Conservation (phyloP, 805 yeast species). For the Starmerella floricola region DNA sequence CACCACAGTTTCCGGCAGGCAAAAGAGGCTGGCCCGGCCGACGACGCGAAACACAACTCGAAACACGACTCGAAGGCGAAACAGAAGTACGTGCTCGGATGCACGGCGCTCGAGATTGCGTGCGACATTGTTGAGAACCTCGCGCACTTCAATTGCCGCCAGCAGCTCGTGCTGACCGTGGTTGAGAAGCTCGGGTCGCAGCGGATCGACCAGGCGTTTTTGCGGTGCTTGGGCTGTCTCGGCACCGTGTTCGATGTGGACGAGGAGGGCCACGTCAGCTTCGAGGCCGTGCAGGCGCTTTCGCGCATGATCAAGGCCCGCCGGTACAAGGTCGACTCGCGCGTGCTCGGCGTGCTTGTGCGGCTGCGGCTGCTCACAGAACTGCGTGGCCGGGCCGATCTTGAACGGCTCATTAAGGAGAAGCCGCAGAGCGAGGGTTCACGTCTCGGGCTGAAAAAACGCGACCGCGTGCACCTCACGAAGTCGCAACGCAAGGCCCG, state of each 20-base stretch:
- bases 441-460: constrained; percentile 52
- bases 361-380: constrained; percentile 40
- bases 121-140: constrained; percentile 61
- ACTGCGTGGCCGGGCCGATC: constrained; percentile 28
- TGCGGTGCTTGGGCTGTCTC: constrained; percentile 48
- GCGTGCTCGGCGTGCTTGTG: constrained; percentile 59
- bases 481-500: constrained; percentile 79
- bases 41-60: background rate
- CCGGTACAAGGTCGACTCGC: constrained; percentile 70
- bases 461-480: constrained; percentile 82
- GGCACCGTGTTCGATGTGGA: constrained; percentile 68
- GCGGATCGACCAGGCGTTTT: constrained; percentile 38
- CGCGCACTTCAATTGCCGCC: constrained; percentile 68
- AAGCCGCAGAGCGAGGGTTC: constrained; percentile 27
- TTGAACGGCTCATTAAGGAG: constrained; percentile 37
- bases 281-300: constrained; percentile 57
- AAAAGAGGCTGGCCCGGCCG: constrained; percentile 15
- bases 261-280: constrained; percentile 64
- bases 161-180: constrained; percentile 57
- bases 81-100: constrained; percentile 22
- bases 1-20: constrained; percentile 34
- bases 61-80: background rate
- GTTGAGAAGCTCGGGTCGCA: constrained; percentile 54
- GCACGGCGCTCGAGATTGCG: constrained; percentile 55
- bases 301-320: constrained; percentile 61